These are phyloP conservation scores for Xylaria telfairii DNA, from an alignment of 495 filamentous ascomycete species.

Conservation along the genomic window DNA sequence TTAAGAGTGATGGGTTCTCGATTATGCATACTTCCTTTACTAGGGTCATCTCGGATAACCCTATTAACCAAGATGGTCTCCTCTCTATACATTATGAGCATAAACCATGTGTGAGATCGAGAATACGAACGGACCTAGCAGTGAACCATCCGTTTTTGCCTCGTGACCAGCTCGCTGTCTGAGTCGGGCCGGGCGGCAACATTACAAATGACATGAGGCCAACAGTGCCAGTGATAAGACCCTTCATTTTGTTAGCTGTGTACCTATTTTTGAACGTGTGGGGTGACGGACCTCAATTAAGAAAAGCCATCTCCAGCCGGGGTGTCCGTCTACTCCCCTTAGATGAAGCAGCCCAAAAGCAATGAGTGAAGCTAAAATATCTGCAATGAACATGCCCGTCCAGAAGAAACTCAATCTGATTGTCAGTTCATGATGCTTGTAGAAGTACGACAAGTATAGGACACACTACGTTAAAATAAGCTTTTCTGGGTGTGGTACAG, in stretches of 20 bases:
- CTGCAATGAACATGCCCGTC: conserved; percentile 69
- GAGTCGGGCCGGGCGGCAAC: conserved; percentile 74
- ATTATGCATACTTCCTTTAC: conserved; percentile 67
- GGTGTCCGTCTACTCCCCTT: conserved; percentile 59
- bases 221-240: conserved; percentile 63
- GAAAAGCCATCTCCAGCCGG: conserved; percentile 81
- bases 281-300: conserved; percentile 48
- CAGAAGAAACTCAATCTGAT: conserved; percentile 59
- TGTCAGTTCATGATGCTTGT: conserved; percentile 71
- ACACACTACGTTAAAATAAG: conserved; percentile 36
- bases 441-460: conserved; percentile 80
- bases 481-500: background rate
- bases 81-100: conserved; percentile 49
- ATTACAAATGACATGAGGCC: conserved; percentile 69
- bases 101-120: background rate
- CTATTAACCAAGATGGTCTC: conserved; percentile 77
- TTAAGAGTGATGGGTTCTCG: conserved; percentile 67
- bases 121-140: conserved; percentile 47
- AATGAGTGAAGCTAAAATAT: conserved; percentile 71
- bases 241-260: conserved; percentile 33
- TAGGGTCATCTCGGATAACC: conserved; percentile 73
- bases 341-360: conserved; percentile 77
- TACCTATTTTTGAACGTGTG: background rate
- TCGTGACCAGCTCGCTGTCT: conserved; percentile 64
- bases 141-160: conserved; percentile 78